phyloP scores from a whole-genome alignment of 352 stramenopile genomes.

The Pythium insidiosum region DNA sequence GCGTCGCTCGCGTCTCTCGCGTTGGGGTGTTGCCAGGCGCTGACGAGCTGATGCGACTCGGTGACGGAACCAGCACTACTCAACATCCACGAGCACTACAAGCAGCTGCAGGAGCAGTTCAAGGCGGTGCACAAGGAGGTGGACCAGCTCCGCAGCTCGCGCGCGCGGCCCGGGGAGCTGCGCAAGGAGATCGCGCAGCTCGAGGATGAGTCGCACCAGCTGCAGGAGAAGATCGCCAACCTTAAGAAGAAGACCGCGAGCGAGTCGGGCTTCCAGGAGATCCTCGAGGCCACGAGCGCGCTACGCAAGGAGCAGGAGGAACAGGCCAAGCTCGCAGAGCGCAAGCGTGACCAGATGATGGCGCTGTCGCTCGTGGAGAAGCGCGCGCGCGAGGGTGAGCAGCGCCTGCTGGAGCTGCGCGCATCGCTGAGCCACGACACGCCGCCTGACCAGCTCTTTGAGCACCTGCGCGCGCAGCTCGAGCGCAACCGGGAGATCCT shows the following conservation, averaged over 20 bases:
- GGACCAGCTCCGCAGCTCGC: conserved; percentile 69
- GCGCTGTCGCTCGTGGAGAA: conserved; percentile 80
- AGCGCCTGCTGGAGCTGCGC: conserved; percentile 63
- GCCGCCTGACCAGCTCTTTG: conserved; percentile 82
- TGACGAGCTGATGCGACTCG: not conserved
- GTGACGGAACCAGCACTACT: conserved; percentile 43
- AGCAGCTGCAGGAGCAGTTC: conserved; percentile 91
- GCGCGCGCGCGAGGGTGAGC: conserved; percentile 58
- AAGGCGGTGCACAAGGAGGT: conserved; percentile 88
- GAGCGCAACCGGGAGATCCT: conserved; percentile 66
- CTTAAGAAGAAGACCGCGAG: conserved; percentile 84
- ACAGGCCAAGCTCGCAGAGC: conserved; percentile 85
- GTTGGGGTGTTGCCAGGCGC: not conserved
- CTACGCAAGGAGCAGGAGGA: conserved; percentile 93
- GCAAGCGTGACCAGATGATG: conserved; percentile 86
- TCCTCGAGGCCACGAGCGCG: conserved; percentile 85
- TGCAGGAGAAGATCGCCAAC: conserved; percentile 87
- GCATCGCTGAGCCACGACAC: conserved; percentile 67
- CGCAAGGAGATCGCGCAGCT: conserved; percentile 89
- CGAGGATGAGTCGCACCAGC: conserved; percentile 86
- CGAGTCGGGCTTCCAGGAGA: conserved; percentile 82
- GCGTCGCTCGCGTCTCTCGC: not conserved
- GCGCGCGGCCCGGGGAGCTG: conserved; percentile 78
- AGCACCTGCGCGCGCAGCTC: conserved; percentile 75
- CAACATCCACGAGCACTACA: conserved; percentile 87